Percentiles rank a stretch among this genome's conserved stretches.
These are phyloP conservation scores for Rhizopogon rudus DNA, from an alignment of 768 basidiomycete genomes.

Conservation along the genomic window DNA sequence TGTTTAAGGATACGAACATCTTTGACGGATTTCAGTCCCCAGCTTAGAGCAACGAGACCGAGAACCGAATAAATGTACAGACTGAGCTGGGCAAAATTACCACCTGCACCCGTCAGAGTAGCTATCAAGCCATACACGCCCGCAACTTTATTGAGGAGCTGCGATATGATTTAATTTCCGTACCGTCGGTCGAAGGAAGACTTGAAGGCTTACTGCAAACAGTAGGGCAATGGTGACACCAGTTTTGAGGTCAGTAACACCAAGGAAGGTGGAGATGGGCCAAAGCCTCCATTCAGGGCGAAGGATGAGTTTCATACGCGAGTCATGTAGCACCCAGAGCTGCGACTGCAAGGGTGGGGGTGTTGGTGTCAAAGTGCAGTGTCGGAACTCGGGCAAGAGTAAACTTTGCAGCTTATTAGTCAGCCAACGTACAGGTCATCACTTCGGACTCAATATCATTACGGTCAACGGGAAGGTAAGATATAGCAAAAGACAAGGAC, in stretches of 20 bases:
- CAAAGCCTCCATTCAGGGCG: slow-evolving; percentile 81
- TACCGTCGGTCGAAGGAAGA: neutral
- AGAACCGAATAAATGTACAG: slow-evolving; percentile 91
- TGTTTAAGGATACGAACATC: slow-evolving; percentile 49
- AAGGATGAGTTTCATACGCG: slow-evolving; percentile 72
- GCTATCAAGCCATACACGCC: slow-evolving; percentile 96
- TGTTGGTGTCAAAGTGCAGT: neutral
- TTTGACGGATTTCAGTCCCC: slow-evolving; percentile 85
- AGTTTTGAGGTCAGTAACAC: slow-evolving; percentile 89
- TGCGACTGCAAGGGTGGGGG: neutral
- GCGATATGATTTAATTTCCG: slow-evolving; percentile 12
- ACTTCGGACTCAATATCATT: no score
- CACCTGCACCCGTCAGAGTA: slow-evolving; percentile 83
- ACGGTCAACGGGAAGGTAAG: no score
- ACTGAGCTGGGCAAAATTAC: slow-evolving; percentile 88
- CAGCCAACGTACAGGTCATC: neutral
- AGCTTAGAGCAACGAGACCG: slow-evolving; percentile 73
- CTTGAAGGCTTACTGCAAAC: slow-evolving; percentile 65
- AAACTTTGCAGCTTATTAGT: neutral
- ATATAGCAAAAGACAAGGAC: neutral
- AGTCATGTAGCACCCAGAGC: slow-evolving; percentile 23
- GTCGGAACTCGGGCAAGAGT: neutral
- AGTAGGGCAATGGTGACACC: slow-evolving; percentile 85
- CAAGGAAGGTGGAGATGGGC: slow-evolving; percentile 80
- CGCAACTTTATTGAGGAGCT: slow-evolving; percentile 96